A percentile compares a stretch with the other conserved stretches of the same genome.
These are phyloP conservation scores for Penicillium coffeae DNA, from an alignment of 495 filamentous ascomycete species.

Conservation along the genomic window DNA sequence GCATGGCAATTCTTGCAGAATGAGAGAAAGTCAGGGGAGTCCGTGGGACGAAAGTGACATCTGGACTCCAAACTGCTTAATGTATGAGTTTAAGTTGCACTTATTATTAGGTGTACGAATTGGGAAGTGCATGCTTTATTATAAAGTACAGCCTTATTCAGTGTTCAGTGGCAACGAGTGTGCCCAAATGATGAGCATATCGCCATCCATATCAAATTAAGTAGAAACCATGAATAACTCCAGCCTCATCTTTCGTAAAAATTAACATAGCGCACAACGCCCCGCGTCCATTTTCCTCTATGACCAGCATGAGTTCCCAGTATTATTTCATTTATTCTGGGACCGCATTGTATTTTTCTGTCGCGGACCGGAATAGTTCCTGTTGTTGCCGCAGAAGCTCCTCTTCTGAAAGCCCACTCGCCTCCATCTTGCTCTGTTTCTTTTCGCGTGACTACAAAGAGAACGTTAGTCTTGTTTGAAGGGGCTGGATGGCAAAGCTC, in stretches of 20 bases:
- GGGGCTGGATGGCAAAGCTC: background rate
- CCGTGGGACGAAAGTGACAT: no score
- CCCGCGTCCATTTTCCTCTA: conserved; percentile 27
- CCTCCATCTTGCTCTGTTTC: conserved; percentile 93
- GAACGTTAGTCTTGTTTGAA: background rate
- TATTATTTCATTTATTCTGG: conserved; percentile 30
- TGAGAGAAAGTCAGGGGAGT: no score
- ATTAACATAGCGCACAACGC: conserved; percentile 16
- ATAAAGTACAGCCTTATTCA: background rate
- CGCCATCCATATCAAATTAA: background rate
- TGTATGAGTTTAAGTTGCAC: no score
- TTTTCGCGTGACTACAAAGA: conserved; percentile 79
- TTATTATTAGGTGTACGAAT: no score
- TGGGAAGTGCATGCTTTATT: no score
- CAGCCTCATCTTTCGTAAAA: conserved; percentile 1
- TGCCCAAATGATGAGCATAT: background rate
- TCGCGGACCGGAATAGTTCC: conserved; percentile 83
- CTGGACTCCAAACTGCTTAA: no score
- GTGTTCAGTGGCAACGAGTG: background rate
- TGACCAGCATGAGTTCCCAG: conserved; percentile 35
- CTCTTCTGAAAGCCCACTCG: conserved; percentile 84
- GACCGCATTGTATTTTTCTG: conserved; percentile 63
- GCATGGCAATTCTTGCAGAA: no score
- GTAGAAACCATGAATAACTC: conserved; percentile 5
- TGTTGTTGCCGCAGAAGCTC: conserved; percentile 84